A percentile compares a stretch with the other conserved stretches of the same genome.
phyloP scores from a whole-genome alignment of 345 rosid genomes.

The Citrus inodora region DNA sequence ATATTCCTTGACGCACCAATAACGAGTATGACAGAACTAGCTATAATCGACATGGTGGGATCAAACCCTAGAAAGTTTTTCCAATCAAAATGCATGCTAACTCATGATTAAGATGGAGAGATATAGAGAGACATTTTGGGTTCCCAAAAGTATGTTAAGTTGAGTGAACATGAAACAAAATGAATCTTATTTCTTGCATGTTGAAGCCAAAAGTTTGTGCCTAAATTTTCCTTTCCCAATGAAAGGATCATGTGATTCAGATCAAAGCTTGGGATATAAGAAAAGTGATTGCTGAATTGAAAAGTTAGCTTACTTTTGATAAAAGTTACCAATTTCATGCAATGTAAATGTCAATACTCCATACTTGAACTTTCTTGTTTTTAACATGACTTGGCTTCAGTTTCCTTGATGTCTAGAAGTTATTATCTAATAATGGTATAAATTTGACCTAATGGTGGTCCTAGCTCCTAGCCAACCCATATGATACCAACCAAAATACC shows the following conservation, averaged over 20 bases:
- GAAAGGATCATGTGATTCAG: neutral
- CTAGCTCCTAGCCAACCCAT: neutral
- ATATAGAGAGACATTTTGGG: neutral
- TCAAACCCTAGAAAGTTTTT: constrained; percentile 3
- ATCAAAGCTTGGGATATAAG: neutral
- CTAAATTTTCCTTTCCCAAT: neutral
- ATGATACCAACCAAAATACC: neutral
- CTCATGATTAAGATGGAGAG: neutral
- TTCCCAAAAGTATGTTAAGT: neutral
- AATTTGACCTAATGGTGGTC: neutral
- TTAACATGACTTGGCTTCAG: neutral
- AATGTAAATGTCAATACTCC: neutral
- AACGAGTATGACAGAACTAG: neutral
- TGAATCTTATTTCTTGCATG: neutral
- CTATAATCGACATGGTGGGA: constrained; percentile 5
- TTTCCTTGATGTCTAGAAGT: neutral
- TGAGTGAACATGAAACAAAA: neutral
- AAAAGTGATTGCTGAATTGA: neutral
- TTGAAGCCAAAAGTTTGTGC: neutral
- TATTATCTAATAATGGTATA: neutral
- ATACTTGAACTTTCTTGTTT: neutral
- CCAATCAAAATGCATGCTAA: constrained; percentile 11
- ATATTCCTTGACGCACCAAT: neutral
- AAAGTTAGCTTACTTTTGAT: neutral
- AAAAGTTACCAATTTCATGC: neutral